These are phyloP conservation scores for Picea glauca DNA, from an alignment of 75 land plant genomes.

Conservation along the genomic window DNA sequence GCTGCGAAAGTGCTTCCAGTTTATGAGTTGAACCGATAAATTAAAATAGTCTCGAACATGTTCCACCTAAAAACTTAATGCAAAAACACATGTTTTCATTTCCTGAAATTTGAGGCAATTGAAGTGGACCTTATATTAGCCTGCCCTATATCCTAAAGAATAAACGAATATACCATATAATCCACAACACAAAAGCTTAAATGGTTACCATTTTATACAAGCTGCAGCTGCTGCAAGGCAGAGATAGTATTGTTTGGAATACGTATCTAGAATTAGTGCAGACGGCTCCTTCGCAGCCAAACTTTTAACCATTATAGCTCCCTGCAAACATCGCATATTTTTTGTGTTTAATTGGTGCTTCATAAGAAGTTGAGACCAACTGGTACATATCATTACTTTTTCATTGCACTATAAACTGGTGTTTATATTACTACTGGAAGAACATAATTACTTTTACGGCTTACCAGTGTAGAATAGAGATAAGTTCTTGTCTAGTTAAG, in stretches of 20 bases:
- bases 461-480: too few species aligned
- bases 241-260: slow-evolving; percentile 91
- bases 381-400: not conserved
- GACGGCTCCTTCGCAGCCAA: slow-evolving; percentile 77
- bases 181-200: not conserved
- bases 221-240: slow-evolving; percentile 96
- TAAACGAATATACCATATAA: not conserved
- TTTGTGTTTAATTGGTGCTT: not conserved
- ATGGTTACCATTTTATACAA: slow-evolving; percentile 71
- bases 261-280: slow-evolving; percentile 68
- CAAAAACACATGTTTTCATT: not conserved
- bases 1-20: too few species aligned
- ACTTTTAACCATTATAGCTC: slow-evolving; percentile 72
- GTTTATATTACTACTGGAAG: too few species aligned
- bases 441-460: too few species aligned
- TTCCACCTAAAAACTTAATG: not conserved
- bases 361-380: not conserved
- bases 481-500: too few species aligned
- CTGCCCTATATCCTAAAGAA: not conserved
- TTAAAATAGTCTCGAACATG: too few species aligned
- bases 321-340: slow-evolving; percentile 38
- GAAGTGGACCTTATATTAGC: not conserved
- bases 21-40: too few species aligned
- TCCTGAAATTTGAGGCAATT: not conserved
- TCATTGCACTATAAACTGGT: too few species aligned